Evolutionary conservation across 2,329 filamentous ascomycete species (phyloP), one percentile per base, ranked within the genome.

Genomic region (Iodosphaeria phyllophila): DNA sequence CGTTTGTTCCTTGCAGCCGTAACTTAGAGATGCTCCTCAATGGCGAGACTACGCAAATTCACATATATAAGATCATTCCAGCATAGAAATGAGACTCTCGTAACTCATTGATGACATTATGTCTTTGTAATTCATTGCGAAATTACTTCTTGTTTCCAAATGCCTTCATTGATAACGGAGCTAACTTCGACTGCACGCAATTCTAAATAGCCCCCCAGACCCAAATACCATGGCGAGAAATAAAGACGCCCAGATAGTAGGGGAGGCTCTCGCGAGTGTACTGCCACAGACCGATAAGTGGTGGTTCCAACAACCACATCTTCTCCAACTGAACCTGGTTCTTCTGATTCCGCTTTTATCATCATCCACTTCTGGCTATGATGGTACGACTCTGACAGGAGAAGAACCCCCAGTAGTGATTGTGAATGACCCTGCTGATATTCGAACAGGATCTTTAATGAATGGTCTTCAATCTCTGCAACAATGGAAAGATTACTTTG

Each of bases 221-320:
- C n/a, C 12, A 22, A 10, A 22, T 10, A 17, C 11, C 12, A 28
- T 28, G 27, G n/a, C n/a, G n/a, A n/a, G n/a, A n/a, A n/a, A n/a
- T n/a, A 28, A 28, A 11, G 27, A 28, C 27, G 15, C 27, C 7
- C 20, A 42, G 23, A 40, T 45, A 21, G 41, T 44, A 13, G 44
- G 44, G 20, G 32, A 27, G 13, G 35, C 37, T 20, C 29, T 46
- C 22, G 40, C 40, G 3, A 32, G 37, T 32, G 42, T 44, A 10
- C 38, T 60, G 12, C 56, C 56, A 6, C 34, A 47, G 18, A 45
- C 47, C 14, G 39, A 45, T 18, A 48, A 44, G 18, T 45, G 43
- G 22, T 60, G 56, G 57, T 58, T 50, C 24, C 45, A 49, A 17
- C 38, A 47, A 15, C 41, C 50, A 3, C 54, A 60, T 34, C 42